A percentile compares a stretch with the other conserved stretches of the same genome.
These are phyloP conservation scores for Elaeagnus macrophylla DNA, from an alignment of 306 rosid genomes.

Conservation along the genomic window DNA sequence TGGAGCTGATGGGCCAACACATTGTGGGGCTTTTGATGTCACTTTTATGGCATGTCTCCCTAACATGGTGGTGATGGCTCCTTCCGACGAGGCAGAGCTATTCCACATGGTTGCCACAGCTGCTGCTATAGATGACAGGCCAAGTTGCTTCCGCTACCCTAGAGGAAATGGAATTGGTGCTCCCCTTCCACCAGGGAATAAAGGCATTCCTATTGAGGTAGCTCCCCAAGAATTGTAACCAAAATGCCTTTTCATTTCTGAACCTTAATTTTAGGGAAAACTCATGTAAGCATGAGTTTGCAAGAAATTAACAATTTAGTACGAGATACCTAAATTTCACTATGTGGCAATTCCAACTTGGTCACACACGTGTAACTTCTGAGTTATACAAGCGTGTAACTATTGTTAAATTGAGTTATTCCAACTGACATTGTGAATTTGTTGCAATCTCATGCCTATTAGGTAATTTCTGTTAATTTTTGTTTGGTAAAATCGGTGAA, in stretches of 20 bases:
- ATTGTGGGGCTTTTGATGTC: conserved; percentile 79
- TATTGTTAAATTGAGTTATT: too few relatives aligned
- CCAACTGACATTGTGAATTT: too few relatives aligned
- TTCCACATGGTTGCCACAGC: conserved; percentile 96
- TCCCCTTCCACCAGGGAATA: conserved; percentile 59
- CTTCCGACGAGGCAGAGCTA: conserved; percentile 91
- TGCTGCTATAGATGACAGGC: conserved; percentile 79
- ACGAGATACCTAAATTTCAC: too few relatives aligned
- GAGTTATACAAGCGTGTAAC: too few relatives aligned
- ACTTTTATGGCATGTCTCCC: conserved; percentile 98
- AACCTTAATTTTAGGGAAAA: too few relatives aligned
- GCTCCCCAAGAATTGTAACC: not conserved
- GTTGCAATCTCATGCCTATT: not conserved
- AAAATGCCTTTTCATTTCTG: too few relatives aligned
- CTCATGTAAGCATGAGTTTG: too few relatives aligned
- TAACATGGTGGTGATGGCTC: conserved; percentile 99
- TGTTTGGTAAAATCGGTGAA: not conserved
- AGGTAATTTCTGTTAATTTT: not conserved
- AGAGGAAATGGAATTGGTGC: conserved; percentile 91
- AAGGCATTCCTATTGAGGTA: conserved; percentile 72
- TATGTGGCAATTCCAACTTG: too few relatives aligned
- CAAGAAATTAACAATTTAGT: too few relatives aligned
- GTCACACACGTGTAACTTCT: too few relatives aligned
- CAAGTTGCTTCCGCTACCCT: conserved; percentile 91
- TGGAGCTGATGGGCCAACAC: conserved; percentile 98